Base-by-base conservation (phyloP, 2,329 filamentous ascomycete species). In the Colletotrichum chlorophyti region DNA sequence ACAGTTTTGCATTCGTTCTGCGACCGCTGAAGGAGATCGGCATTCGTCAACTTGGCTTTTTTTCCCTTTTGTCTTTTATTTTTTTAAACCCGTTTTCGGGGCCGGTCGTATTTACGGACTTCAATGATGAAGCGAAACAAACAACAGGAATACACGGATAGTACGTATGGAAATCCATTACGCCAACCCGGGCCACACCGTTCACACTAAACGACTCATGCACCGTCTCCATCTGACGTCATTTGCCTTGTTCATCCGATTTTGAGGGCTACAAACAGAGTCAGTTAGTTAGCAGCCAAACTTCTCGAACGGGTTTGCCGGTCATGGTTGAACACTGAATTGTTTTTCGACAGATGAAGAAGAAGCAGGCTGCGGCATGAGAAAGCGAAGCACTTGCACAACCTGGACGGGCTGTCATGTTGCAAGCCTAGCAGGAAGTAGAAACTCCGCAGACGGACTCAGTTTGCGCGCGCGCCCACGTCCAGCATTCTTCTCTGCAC, bases 191-290 rank as follows among this genome's bases (percentile, higher is more conserved):
- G 41, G 17, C 27, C 9, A 48, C 9, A 17, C 54, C 32, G 42
- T 24, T 53, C 27, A n/a, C n/a, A n/a, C n/a, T n/a, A n/a, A 40
- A 43, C 50, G 55, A 54, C 29, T 59, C 55, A 42, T 54, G 53
- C 21, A 38, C 12, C 31, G 21, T 19, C 21, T n/a, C 27, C 37
- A 2, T 21, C 32, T 61, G 53, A 52, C 53, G 58, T 58, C 53
- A 52, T 37, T 27, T 21, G 23, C 15, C 3, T 17, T 24, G 17
- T 21, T 42, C 24, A 19, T 26, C 34, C 29, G 38, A 29, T 45
- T 34, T 29, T 29, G 47, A 46, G 14, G 14, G 14, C 21, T 35
- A 21, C 15, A 17, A 40, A 5, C 29, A 15, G 11, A 23, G 15
- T 23, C 47, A 26, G 27, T 27, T 47, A 43, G 40, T 5, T 15